Conservation (phyloP, 1,284 basidiomycete genomes). For the Trichosporon sp. region DNA sequence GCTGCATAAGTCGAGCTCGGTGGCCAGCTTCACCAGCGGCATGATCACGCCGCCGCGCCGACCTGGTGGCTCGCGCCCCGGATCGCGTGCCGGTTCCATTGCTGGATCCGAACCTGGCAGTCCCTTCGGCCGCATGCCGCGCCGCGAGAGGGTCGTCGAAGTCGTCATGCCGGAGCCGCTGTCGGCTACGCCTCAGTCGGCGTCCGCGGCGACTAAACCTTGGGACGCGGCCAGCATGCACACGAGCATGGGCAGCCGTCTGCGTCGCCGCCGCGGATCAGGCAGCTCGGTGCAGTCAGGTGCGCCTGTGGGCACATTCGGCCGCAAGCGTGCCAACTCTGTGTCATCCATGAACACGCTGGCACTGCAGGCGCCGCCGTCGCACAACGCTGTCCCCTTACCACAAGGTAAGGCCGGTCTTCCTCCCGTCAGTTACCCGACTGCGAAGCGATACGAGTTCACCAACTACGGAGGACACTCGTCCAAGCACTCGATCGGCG, state of each 20-base stretch:
- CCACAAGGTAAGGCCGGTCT: conserved; percentile 44
- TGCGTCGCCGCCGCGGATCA: conserved; percentile 42
- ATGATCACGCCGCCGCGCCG: conserved; percentile 22
- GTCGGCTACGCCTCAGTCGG: conserved; percentile 30
- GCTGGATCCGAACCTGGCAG: conserved; percentile 40
- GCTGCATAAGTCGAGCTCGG: conserved; percentile 42
- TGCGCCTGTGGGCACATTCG: conserved; percentile 33
- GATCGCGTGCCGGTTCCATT: conserved; percentile 40
- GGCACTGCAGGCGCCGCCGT: conserved; percentile 20
- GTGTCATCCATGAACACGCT: conserved; percentile 28
- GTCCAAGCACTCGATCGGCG: conserved; percentile 17
- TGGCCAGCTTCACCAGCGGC: conserved; percentile 36
- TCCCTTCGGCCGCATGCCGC: conserved; percentile 37
- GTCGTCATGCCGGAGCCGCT: conserved; percentile 56
- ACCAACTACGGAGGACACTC: conserved; percentile 41
- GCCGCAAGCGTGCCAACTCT: conserved; percentile 44
- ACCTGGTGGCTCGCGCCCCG: conserved; percentile 34
- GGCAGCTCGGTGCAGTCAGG: conserved; percentile 46
- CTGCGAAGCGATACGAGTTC: conserved; percentile 56
- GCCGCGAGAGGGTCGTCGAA: conserved; percentile 51
- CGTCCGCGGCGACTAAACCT: background rate
- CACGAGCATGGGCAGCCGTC: conserved; percentile 2
- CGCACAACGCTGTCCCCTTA: conserved; percentile 35
- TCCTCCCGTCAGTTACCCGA: conserved; percentile 54
- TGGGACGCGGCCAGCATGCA: conserved; percentile 5